Evolutionary conservation across 129 eudicot genomes (phyloP).

Genomic region (Deinandra increscens): DNA sequence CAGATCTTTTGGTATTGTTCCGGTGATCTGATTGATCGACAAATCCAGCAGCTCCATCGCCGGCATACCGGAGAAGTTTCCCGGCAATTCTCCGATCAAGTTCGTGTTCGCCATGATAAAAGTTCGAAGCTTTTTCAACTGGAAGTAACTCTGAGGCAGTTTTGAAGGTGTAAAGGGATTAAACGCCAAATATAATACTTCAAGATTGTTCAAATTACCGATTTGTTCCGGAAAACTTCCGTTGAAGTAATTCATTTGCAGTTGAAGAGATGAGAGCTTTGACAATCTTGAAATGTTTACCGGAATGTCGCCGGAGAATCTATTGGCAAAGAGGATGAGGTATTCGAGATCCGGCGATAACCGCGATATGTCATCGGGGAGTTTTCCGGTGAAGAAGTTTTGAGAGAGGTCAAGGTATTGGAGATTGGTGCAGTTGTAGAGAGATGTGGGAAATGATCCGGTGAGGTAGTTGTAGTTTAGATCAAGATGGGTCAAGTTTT

Average conservation of each 20-base stretch:
- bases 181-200: conserved; percentile 32
- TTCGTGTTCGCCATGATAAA: conserved; percentile 46
- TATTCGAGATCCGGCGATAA: conserved; percentile 37
- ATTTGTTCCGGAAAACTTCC: conserved; percentile 64
- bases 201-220: conserved; percentile 49
- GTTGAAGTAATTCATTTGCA: conserved; percentile 36
- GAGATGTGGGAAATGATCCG: conserved; percentile 48
- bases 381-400: conserved; percentile 51
- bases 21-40: conserved; percentile 42
- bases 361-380: conserved; percentile 51
- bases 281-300: conserved; percentile 37
- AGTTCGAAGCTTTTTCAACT: conserved; percentile 39
- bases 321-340: conserved; percentile 45
- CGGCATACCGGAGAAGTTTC: conserved; percentile 38
- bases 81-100: conserved; percentile 69
- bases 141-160: conserved; percentile 42
- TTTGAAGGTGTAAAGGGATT: conserved; percentile 44
- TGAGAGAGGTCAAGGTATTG: conserved; percentile 51
- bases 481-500: conserved; percentile 51
- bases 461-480: conserved; percentile 37
- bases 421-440: conserved; percentile 67
- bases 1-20: conserved; percentile 55
- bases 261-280: conserved; percentile 42
- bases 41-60: conserved; percentile 58
- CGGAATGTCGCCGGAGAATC: conserved; percentile 80